These are phyloP conservation scores for Paracoccidioides brasiliensis DNA, from an alignment of 2,329 filamentous ascomycete species.

Conservation along the genomic window DNA sequence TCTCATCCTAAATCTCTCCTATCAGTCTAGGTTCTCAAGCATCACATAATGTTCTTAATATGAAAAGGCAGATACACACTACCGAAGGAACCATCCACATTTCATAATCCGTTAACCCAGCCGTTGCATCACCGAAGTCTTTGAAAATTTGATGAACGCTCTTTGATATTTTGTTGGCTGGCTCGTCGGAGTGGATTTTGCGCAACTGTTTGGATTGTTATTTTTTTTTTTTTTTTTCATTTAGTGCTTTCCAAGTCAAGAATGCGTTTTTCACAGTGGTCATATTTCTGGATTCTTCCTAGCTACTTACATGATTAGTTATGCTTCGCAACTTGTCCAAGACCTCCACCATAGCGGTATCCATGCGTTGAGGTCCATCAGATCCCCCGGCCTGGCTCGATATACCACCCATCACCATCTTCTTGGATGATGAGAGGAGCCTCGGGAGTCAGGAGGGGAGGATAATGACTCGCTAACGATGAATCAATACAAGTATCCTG, in stretches of 20 bases:
- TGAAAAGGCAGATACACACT: not conserved
- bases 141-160: slow-evolving; percentile 21
- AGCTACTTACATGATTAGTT: slow-evolving; percentile 16
- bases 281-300: not conserved
- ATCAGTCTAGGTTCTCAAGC: too few relatives aligned
- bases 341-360: slow-evolving; percentile 20
- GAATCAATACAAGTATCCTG: too few relatives aligned
- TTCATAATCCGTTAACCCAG: slow-evolving; percentile 13
- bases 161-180: slow-evolving; percentile 25
- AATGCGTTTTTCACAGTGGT: too few relatives aligned
- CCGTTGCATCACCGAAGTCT: slow-evolving; percentile 20
- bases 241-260: too few relatives aligned
- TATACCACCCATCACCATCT: not conserved
- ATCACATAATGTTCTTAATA: slow-evolving; percentile 6
- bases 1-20: not conserved
- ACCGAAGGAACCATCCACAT: slow-evolving; percentile 4
- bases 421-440: too few relatives aligned
- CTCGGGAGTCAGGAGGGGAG: too few relatives aligned
- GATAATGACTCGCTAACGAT: too few relatives aligned
- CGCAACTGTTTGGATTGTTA: slow-evolving; percentile 16
- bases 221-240: too few relatives aligned
- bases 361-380: slow-evolving; percentile 14
- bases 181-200: slow-evolving; percentile 16
- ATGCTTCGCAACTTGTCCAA: slow-evolving; percentile 17
- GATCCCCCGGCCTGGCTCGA: not conserved